Base-by-base conservation (phyloP, 257 asterid genomes). In the Avicennia marina region DNA sequence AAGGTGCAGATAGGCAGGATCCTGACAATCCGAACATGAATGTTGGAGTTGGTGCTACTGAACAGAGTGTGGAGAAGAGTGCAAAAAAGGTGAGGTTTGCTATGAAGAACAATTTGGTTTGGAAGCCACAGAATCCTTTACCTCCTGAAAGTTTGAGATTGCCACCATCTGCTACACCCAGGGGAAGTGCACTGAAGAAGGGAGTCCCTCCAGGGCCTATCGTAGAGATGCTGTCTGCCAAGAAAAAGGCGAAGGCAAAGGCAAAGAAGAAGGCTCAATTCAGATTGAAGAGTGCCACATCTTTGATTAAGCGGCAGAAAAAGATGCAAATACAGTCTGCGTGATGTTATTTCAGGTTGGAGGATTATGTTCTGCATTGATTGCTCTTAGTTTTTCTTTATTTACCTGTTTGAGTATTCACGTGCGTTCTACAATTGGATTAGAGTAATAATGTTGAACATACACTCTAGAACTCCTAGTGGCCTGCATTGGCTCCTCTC, bases 161-260 rank as follows among this genome's bases (percentile, higher is more conserved):
- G 66, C 99, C 99, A 1, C 99, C 99, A 22, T 78, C 95, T 17
- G 86, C 75, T 49, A 82, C 96, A 59, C 99, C 99, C 2, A 76
- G 99, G 56, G 99, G 97, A 34, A 93, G 99, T 64, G 99, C 99
- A 0, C 75, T 93, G 63, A 93, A 89, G 86, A 89, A 93, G 75
- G 99, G 99, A 4, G 89, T 89, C 8, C 91, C 82, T 36, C 85
- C 99, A 0, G 97, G 97, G 34, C 99, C 99, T 41, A 38, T 93
- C 44, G 72, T 81, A 58, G 97, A 84, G 69, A 71, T 81, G 73
- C 75, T 72, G 25, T 67, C 76, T 26, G 56, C 64, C 48, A 65
- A 48, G 43, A 93, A 74, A 76, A 84, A 74, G 83, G 85, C 75
- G 79, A 86, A 53, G n/a, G n/a, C n/a, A n/a, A n/a, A n/a, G n/a